Evolutionary conservation across 352 stramenopile genomes (phyloP).

Genomic region (Phytopythium montanum): DNA sequence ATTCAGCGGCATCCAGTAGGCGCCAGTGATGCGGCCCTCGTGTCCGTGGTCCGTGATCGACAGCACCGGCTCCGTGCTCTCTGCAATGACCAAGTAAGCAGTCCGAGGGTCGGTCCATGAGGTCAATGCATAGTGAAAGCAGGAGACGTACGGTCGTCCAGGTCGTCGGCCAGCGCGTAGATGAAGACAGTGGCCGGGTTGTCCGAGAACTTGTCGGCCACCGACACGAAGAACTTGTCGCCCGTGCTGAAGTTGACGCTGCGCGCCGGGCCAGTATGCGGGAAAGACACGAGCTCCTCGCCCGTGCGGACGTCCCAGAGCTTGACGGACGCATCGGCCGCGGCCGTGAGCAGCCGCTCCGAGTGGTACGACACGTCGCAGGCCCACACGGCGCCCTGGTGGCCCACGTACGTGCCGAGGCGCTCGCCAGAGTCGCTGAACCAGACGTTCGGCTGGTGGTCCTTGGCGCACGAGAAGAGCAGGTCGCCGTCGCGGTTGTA

Average conservation of each 20-base stretch:
- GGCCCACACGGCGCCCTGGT: slow-evolving; percentile 97
- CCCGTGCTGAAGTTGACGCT: slow-evolving; percentile 87
- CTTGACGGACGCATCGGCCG: slow-evolving; percentile 91
- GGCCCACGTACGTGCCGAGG: slow-evolving; percentile 95
- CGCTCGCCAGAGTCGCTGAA: slow-evolving; percentile 95
- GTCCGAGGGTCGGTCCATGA: too few species aligned
- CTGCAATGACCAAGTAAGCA: slow-evolving; percentile 6
- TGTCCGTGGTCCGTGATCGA: slow-evolving; percentile 80
- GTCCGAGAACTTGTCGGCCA: slow-evolving; percentile 84
- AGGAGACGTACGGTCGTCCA: slow-evolving; percentile 49
- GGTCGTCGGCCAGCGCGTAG: slow-evolving; percentile 72
- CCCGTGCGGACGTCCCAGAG: slow-evolving; percentile 92
- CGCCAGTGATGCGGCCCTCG: slow-evolving; percentile 74
- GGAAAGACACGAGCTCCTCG: slow-evolving; percentile 85
- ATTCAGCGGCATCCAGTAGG: slow-evolving; percentile 86
- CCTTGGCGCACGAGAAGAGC: slow-evolving; percentile 96
- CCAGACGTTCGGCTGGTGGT: slow-evolving; percentile 97
- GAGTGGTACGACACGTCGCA: slow-evolving; percentile 94
- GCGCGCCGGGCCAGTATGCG: slow-evolving; percentile 73
- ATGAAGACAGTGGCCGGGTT: slow-evolving; percentile 73
- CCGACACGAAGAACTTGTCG: slow-evolving; percentile 81
- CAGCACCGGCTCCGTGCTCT: slow-evolving; percentile 56
- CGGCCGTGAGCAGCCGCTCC: slow-evolving; percentile 94
- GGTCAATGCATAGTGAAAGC: not conserved
- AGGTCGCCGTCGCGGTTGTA: slow-evolving; percentile 99